phyloP scores from a whole-genome alignment of 805 yeast genomes.

The Kazachstania taianensis region DNA sequence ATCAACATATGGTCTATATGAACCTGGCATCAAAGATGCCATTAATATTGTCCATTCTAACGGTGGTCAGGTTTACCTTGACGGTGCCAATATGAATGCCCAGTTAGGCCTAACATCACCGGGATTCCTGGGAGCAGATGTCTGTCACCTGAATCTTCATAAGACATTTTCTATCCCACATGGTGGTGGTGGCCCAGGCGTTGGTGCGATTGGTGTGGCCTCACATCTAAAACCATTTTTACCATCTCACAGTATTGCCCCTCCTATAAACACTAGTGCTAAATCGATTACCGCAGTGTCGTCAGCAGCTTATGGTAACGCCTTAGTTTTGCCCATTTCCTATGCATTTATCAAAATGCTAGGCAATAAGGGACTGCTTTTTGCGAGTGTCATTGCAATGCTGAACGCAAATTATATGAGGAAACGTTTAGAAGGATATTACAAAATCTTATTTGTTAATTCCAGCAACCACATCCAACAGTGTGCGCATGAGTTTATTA shows the following conservation, averaged over 20 bases:
- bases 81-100: conserved; percentile 99
- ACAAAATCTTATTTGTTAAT: conserved; percentile 61
- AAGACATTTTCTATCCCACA: conserved; percentile 97
- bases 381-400: conserved; percentile 83
- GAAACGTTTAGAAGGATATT: conserved; percentile 59
- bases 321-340: conserved; percentile 84
- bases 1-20: conserved; percentile 92
- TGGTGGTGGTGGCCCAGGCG: conserved; percentile 99
- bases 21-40: conserved; percentile 79
- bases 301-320: conserved; percentile 94
- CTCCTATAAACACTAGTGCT: conserved; percentile 6
- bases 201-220: conserved; percentile 93
- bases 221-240: conserved; percentile 68
- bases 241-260: conserved; percentile 63
- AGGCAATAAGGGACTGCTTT: conserved; percentile 78
- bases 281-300: conserved; percentile 66
- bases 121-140: conserved; percentile 96
- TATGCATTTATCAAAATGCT: conserved; percentile 91
- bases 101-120: conserved; percentile 97
- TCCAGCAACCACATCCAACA: conserved; percentile 41
- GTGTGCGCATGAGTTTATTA: conserved; percentile 94
- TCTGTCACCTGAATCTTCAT: conserved; percentile 92
- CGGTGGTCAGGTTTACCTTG: conserved; percentile 95
- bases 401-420: conserved; percentile 95
- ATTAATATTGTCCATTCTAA: conserved; percentile 71